Percentiles rank a stretch among this genome's conserved stretches.
Conservation (phyloP, 108 stramenopile genomes). For the Chaetoceros tenuissimus region DNA sequence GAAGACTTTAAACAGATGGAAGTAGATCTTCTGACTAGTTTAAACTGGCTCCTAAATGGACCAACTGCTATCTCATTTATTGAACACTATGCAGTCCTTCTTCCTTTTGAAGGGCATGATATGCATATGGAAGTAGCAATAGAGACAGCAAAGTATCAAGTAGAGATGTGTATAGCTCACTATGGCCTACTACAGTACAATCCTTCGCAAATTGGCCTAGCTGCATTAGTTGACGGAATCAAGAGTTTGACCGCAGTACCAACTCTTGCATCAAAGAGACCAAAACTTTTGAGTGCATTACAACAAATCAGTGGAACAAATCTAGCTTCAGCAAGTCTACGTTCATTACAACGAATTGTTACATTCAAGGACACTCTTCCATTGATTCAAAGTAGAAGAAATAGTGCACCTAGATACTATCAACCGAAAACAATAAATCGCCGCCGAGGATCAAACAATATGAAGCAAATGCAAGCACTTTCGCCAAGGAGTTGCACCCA, state of each 20-base stretch:
- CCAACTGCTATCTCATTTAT: slow-evolving; percentile 48
- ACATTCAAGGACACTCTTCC: not conserved
- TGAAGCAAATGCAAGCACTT: not conserved
- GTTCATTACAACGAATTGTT: not conserved
- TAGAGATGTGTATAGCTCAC: not conserved
- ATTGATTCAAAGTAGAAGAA: not conserved
- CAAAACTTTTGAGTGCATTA: not conserved
- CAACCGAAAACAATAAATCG: not conserved
- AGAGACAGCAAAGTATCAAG: not conserved
- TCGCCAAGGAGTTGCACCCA: no score
- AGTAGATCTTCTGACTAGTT: slow-evolving; percentile 48
- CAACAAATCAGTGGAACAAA: not conserved
- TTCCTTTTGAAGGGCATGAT: not conserved
- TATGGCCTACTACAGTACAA: not conserved
- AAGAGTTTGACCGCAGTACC: not conserved
- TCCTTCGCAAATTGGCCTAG: not conserved
- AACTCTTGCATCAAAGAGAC: not conserved
- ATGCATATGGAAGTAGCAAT: not conserved
- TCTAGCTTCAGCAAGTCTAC: not conserved
- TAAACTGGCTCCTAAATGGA: slow-evolving; percentile 59
- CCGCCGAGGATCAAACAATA: not conserved
- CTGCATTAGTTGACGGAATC: not conserved
- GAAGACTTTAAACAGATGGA: slow-evolving; percentile 68
- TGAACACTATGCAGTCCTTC: not conserved
- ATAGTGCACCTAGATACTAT: not conserved